Conservation (phyloP, 2,329 filamentous ascomycete genomes). For the Hysterium pulicare region DNA sequence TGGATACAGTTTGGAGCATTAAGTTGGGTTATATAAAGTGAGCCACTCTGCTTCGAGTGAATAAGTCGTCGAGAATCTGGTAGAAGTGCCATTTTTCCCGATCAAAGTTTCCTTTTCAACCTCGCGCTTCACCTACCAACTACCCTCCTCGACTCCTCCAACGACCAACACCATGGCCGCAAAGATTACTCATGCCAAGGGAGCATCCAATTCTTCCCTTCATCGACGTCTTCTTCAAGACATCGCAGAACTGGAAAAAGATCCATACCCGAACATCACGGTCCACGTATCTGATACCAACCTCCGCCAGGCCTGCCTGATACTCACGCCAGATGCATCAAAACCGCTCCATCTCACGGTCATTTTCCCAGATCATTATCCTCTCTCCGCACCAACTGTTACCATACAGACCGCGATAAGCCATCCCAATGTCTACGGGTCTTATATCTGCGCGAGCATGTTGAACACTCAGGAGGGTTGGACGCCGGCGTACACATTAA, state of each 20-base stretch:
- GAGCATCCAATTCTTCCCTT: too few species aligned
- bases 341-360: conserved; percentile 45
- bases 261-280: conserved; percentile 48
- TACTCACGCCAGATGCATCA: conserved; percentile 42
- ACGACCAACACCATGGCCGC: conserved; percentile 2
- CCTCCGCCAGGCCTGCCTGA: conserved; percentile 40
- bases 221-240: conserved; percentile 38
- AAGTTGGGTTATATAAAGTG: too few species aligned
- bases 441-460: conserved; percentile 49
- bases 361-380: conserved; percentile 36
- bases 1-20: too few species aligned
- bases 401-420: conserved; percentile 41
- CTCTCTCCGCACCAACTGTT: conserved; percentile 39
- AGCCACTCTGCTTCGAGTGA: too few species aligned
- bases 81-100: too few species aligned
- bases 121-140: too few species aligned
- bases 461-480: conserved; percentile 43
- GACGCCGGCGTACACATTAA: conserved; percentile 51
- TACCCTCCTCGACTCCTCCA: too few species aligned
- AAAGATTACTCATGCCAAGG: too few species aligned
- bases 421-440: conserved; percentile 47
- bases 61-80: too few species aligned
- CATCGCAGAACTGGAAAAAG: conserved; percentile 44
- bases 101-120: too few species aligned
- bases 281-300: conserved; percentile 39